Percentiles rank a stretch among this genome's conserved stretches.
Evolutionary conservation across 2,329 filamentous ascomycete genomes (phyloP).

Genomic region (Macroventuria anomochaeta): DNA sequence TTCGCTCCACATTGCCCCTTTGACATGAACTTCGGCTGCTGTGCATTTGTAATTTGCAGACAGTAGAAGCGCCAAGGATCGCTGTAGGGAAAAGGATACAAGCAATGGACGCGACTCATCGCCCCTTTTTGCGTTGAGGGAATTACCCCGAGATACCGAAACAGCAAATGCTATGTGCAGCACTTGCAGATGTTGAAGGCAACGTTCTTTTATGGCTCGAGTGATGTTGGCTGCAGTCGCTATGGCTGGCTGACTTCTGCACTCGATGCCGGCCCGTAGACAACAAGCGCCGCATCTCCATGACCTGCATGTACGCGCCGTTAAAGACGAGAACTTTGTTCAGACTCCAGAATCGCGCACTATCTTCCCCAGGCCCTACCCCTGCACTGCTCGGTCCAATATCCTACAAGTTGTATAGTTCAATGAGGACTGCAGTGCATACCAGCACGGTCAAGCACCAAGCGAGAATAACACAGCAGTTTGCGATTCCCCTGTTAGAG

Average conservation of each 20-base stretch:
- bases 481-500: not conserved
- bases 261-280: not conserved
- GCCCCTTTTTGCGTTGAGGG: constrained; percentile 9
- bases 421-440: not conserved
- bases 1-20: constrained; percentile 20
- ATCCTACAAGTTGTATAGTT: not conserved
- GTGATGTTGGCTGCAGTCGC: not conserved
- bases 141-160: not conserved
- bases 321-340: constrained; percentile 6
- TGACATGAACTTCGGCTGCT: constrained; percentile 6
- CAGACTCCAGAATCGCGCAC: not conserved
- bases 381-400: not conserved
- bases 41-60: constrained; percentile 9
- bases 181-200: not conserved
- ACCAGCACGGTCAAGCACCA: not conserved
- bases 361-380: not conserved
- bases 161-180: not conserved
- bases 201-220: not conserved
- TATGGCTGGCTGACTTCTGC: constrained; percentile 4
- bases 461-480: not conserved
- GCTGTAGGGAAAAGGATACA: constrained; percentile 4
- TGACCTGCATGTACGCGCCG: constrained; percentile 6
- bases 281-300: not conserved
- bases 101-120: not conserved
- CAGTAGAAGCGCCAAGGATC: constrained; percentile 12